These are phyloP conservation scores for Acacia crassicarpa DNA, from an alignment of 306 rosid species.

Conservation along the genomic window DNA sequence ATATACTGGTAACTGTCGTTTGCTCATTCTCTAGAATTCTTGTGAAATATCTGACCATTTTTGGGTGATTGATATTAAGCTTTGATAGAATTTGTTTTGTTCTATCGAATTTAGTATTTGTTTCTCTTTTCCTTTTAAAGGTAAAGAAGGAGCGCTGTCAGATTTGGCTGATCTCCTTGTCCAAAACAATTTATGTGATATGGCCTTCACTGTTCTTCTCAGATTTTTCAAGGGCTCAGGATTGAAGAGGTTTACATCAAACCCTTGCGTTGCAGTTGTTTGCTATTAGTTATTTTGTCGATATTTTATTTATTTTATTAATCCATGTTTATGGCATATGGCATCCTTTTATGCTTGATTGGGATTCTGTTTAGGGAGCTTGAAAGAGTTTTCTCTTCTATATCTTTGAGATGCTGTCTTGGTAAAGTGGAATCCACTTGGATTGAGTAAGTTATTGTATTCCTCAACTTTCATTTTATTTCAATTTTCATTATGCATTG, in stretches of 20 bases:
- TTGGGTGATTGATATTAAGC: not conserved
- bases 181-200: conserved; percentile 66
- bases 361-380: conserved; percentile 62
- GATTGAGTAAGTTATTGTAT: conserved; percentile 50
- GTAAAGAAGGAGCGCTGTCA: conserved; percentile 55
- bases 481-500: conserved; percentile 16
- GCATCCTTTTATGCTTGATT: conserved; percentile 28
- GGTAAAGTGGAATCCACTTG: conserved; percentile 61
- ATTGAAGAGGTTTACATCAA: conserved; percentile 63
- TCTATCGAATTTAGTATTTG: conserved; percentile 16
- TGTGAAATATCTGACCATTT: conserved; percentile 4
- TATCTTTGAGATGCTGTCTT: conserved; percentile 77
- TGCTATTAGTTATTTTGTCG: not conserved
- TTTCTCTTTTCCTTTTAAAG: conserved; percentile 39
- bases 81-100: conserved; percentile 17
- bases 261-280: not conserved
- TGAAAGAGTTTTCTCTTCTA: conserved; percentile 70
- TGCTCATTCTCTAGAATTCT: conserved; percentile 6
- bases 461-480: conserved; percentile 23
- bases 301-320: not conserved
- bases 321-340: not conserved
- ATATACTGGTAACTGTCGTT: conserved; percentile 58
- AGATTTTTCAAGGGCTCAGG: conserved; percentile 85
- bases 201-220: conserved; percentile 72
- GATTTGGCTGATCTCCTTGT: conserved; percentile 81